Base-by-base conservation (phyloP, 495 filamentous ascomycete genomes). In the Evernia prunastri region DNA sequence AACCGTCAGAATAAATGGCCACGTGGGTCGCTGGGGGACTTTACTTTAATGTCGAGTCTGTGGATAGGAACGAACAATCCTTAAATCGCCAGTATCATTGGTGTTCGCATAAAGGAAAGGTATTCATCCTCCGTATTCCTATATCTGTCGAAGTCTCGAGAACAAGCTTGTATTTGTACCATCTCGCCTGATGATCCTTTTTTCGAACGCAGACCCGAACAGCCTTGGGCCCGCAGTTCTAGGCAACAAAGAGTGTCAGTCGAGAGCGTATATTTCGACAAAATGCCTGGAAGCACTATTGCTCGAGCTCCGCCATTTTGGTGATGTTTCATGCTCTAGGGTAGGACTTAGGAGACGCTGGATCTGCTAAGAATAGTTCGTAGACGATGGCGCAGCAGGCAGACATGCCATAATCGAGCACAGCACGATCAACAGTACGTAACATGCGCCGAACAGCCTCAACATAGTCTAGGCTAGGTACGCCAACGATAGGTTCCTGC, bases 381-480 rank as follows among this genome's bases (percentile, higher is more conserved):
- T 18, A 29, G 49, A 53, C 49, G 10, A 53, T 31, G 49, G 49
- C 49, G 49, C 49, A 53, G 49, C 49, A 53, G 49, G 49, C 27
- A 53, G 49, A 31, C 49, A 27, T 18, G 49, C 12, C 31, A 29
- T 12, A 53, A 53, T 31, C 12, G 25, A 17, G 25, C 25, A 31
- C 17, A 53, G 12, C 13, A 18, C 31, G 15, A 5, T 5, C 4
- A 6, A 27, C 25, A 49, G 18, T n/a, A 49, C 4, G 49, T 13
- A 31, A 31, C 3, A 29, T 1, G 18, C 4, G 25, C 49, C 49
- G 49, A 53, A 31, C 49, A 31, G 49, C 49, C 25, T 53, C 49
- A 53, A 53, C 27, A 31, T 6, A 4, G 13, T 31, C 25, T 17
- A 27, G 10, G 1, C 1, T 31, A 31, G 17, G 25, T 53, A 12